Conservation (phyloP, 2,329 filamentous ascomycete species). For the Nectriaceae sp. region DNA sequence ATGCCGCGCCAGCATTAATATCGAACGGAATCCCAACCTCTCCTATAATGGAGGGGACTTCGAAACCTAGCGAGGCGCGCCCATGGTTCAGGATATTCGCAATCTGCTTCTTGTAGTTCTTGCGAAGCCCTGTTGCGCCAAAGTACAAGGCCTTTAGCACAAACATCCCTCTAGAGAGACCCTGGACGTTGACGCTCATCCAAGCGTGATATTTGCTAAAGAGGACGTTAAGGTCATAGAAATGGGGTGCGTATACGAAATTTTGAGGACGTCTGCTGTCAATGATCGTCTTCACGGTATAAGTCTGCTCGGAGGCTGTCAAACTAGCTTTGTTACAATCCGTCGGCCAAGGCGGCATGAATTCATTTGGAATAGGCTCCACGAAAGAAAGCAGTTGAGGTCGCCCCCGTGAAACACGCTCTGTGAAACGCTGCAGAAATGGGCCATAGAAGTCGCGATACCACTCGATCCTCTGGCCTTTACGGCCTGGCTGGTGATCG, state of each 20-base stretch:
- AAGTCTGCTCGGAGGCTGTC: conserved; percentile 18
- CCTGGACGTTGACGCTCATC: conserved; percentile 45
- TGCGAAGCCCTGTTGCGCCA: conserved; percentile 36
- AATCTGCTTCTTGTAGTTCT: conserved; percentile 42
- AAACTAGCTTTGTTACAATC: conserved; percentile 6
- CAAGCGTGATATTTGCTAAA: conserved; percentile 38
- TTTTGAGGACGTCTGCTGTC: conserved; percentile 29
- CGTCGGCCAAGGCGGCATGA: conserved; percentile 39
- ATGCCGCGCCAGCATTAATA: conserved; percentile 39
- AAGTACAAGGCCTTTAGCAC: conserved; percentile 43
- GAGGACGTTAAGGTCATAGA: conserved; percentile 45
- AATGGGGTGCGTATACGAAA: conserved; percentile 45
- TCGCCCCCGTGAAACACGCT: conserved; percentile 34
- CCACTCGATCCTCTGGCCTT: conserved; percentile 40
- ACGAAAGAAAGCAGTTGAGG: conserved; percentile 37
- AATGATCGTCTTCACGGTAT: conserved; percentile 32
- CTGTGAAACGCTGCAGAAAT: conserved; percentile 38
- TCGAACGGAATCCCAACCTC: conserved; percentile 45
- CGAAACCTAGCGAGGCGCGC: conserved; percentile 30
- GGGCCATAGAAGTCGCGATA: conserved; percentile 45
- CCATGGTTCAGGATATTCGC: conserved; percentile 38
- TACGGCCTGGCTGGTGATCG: conserved; percentile 38
- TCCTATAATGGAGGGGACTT: conserved; percentile 39
- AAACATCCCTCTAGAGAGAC: conserved; percentile 41
- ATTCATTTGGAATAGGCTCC: conserved; percentile 44